These are phyloP conservation scores for Cocos nucifera DNA, from an alignment of 176 grass and related monocot species.

Conservation along the genomic window DNA sequence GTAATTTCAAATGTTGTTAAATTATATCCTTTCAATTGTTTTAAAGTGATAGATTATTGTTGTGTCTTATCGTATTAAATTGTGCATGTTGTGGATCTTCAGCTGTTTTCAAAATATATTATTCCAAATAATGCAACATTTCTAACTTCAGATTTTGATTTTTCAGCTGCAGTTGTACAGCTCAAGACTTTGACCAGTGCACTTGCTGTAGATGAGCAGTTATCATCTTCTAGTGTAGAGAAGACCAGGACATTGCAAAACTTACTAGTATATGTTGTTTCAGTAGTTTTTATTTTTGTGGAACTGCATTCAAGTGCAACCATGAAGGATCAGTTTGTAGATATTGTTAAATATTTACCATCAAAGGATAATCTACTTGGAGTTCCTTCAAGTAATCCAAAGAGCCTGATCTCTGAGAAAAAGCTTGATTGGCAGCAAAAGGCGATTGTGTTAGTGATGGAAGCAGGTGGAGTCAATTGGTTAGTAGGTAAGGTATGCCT, in stretches of 20 bases:
- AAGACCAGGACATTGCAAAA: constrained; percentile 55
- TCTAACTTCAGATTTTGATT: constrained; percentile 33
- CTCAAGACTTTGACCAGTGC: constrained; percentile 55
- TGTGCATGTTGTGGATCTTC: too few relatives aligned
- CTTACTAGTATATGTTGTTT: constrained; percentile 61
- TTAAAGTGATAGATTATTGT: too few relatives aligned
- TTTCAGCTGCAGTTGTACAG: constrained; percentile 74
- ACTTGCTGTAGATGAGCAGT: constrained; percentile 52
- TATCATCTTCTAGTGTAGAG: constrained; percentile 42
- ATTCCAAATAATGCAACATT: constrained; percentile 4
- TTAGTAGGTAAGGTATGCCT: constrained; percentile 73
- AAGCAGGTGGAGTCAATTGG: constrained; percentile 76
- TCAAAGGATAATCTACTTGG: constrained; percentile 25
- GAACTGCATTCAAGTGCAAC: constrained; percentile 33
- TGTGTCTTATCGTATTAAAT: too few relatives aligned
- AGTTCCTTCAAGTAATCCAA: constrained; percentile 28
- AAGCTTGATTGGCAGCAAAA: constrained; percentile 65
- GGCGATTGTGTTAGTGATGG: constrained; percentile 75
- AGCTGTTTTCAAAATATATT: too few relatives aligned
- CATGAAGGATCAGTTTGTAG: constrained; percentile 25
- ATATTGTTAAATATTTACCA: constrained; percentile 26
- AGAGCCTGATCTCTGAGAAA: constrained; percentile 32
- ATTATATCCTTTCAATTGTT: too few relatives aligned
- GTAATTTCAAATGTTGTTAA: too few relatives aligned
- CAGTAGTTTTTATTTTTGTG: constrained; percentile 78